Conservation (phyloP, 2,329 filamentous ascomycete genomes). For the Immersiporthe knoxdaviesiana region DNA sequence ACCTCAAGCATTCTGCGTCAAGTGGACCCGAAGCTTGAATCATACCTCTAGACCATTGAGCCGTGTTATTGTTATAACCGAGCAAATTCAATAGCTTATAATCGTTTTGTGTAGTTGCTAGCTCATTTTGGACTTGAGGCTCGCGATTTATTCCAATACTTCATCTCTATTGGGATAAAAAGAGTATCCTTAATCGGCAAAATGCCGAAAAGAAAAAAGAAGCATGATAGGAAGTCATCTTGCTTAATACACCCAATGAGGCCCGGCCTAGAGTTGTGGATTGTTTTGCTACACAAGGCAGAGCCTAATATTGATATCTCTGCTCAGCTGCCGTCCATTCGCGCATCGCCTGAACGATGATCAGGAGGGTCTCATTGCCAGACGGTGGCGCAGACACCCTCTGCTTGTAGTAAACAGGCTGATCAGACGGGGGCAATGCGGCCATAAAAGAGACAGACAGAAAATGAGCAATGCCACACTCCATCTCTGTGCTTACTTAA, state of each 20-base stretch:
- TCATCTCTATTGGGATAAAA: not conserved
- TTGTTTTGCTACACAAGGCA: not conserved
- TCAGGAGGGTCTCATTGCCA: not conserved
- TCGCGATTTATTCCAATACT: not conserved
- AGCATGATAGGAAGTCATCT: not conserved
- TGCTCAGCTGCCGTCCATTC: not conserved
- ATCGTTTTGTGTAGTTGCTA: too few species aligned
- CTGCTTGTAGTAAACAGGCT: not conserved
- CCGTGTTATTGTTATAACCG: not conserved
- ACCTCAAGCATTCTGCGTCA: not conserved
- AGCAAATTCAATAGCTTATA: not conserved
- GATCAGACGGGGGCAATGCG: not conserved
- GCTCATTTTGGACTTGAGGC: too few species aligned
- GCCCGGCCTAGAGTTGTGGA: not conserved
- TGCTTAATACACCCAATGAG: not conserved
- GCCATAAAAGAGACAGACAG: not conserved
- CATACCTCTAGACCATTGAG: constrained; percentile 27
- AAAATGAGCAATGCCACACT: not conserved
- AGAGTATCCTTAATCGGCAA: too few species aligned
- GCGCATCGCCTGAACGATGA: not conserved
- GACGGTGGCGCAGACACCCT: not conserved
- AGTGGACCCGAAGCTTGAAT: constrained; percentile 25
- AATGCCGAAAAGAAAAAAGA: not conserved
- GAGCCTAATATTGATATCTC: too few species aligned
- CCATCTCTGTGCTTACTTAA: too few species aligned